Evolutionary conservation across 2,329 filamentous ascomycete species (phyloP).

Genomic region (Septoria petroselini): DNA sequence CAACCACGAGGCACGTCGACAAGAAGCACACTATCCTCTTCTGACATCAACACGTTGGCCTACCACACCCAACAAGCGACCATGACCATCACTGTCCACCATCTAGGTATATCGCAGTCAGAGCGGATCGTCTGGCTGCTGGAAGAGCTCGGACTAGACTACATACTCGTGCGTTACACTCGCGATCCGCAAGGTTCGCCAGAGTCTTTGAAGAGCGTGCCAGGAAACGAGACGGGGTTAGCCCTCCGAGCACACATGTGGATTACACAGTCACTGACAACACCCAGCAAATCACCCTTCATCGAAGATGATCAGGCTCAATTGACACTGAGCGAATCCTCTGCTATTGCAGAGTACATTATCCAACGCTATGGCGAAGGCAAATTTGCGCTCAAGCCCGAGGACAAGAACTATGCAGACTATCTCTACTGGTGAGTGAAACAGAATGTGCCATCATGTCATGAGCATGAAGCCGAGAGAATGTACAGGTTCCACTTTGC

Average conservation of each 20-base stretch:
- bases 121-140: constrained; percentile 63
- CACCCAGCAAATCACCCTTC: constrained; percentile 44
- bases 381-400: constrained; percentile 46
- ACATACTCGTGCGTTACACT: constrained; percentile 48
- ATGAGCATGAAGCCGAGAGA: constrained; percentile 30
- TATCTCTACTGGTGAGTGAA: constrained; percentile 57
- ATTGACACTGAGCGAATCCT: constrained; percentile 56
- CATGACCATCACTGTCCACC: constrained; percentile 40
- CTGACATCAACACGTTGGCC: too few relatives aligned
- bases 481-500: constrained; percentile 33
- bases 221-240: constrained; percentile 13
- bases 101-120: constrained; percentile 52
- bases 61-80: constrained; percentile 27
- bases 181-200: constrained; percentile 41
- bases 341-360: constrained; percentile 61
- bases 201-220: constrained; percentile 19
- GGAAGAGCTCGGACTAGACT: constrained; percentile 59
- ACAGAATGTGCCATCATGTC: constrained; percentile 35
- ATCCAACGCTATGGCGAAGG: constrained; percentile 52
- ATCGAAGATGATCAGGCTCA: constrained; percentile 52
- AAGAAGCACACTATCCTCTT: too few relatives aligned
- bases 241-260: neutral
- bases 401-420: constrained; percentile 52
- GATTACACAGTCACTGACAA: neutral
- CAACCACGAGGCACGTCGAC: too few relatives aligned